phyloP scores from a whole-genome alignment of 1,284 basidiomycete genomes.

The Ustilago trichophora region DNA sequence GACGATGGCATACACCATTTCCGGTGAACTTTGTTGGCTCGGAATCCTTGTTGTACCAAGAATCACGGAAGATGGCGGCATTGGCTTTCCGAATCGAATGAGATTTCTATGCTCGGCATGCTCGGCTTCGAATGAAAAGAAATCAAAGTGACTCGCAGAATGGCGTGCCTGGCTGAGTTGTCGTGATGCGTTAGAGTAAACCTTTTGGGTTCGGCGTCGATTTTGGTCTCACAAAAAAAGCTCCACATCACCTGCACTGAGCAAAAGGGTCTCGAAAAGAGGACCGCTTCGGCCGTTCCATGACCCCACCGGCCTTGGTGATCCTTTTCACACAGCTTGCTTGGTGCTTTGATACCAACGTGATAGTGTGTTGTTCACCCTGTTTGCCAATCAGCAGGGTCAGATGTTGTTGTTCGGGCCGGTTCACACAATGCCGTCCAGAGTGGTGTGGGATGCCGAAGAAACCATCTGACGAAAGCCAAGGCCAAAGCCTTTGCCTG shows the following conservation, averaged over 20 bases:
- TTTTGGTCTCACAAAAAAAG: too few species aligned
- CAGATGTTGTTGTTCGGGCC: too few species aligned
- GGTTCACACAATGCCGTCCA: background rate
- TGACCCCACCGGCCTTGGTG: too few species aligned
- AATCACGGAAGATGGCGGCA: too few species aligned
- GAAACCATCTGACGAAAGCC: background rate
- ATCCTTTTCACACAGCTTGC: too few species aligned
- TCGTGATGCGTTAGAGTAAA: slow-evolving; percentile 1
- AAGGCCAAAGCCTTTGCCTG: slow-evolving; percentile 3
- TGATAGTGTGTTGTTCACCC: too few species aligned
- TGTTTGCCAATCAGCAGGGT: too few species aligned
- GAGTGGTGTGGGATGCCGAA: background rate
- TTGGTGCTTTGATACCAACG: too few species aligned
- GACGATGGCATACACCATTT: too few species aligned
- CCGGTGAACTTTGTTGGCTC: background rate
- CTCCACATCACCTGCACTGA: slow-evolving; percentile 1
- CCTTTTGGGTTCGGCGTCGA: background rate
- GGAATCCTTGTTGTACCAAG: too few species aligned
- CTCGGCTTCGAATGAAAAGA: slow-evolving; percentile 2
- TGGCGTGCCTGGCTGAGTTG: slow-evolving; percentile 2
- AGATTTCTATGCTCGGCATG: slow-evolving; percentile 11
- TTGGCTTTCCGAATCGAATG: too few species aligned
- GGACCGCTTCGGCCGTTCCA: background rate
- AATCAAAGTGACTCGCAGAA: slow-evolving; percentile 4
- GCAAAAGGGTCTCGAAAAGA: background rate